Evolutionary conservation across 2,329 filamentous ascomycete genomes (phyloP), one percentile per base, ranked within the genome.

Genomic region (Botrytis squamosa): DNA sequence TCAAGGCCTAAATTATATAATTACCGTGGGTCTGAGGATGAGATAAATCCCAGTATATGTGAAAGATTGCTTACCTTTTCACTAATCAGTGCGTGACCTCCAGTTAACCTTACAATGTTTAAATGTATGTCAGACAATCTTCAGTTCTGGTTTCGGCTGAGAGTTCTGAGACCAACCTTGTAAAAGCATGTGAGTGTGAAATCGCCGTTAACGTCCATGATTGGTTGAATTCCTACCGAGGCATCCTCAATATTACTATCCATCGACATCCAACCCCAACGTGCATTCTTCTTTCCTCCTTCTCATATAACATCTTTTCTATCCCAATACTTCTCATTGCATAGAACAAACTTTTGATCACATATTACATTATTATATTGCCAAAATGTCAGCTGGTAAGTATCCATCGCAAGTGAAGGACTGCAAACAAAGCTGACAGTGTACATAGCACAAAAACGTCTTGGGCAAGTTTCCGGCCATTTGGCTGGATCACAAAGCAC

Each of bases 401-500:
- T 70, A 29, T 36, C n/a, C 46, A 59, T 62, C 38, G n/a, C 68
- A 57, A 65, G 33, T 18, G 36, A 33, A 38, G 63, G 62, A 64
- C 72, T 52, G 65, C 33, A 73, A 55, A 62, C 70, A 60, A 77
- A 57, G 75, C 78, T 80, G 74, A 80, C 74, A 67, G 38, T 57
- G 42, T 55, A 52, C 49, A 72, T 63, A 82, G 81, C 80, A 76
- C 77, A 80, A 68, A 76, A 78, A 67, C 78, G 81, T 64, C 80
- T 82, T 67, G 75, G 85, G 70, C 88, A 90, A 80, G 86, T 91
- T 79, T 89, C 88, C 75, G 86, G 85, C 85, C 89, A 91, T 85
- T 83, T 91, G 80, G 79, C 84, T 74, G 85, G 85, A 76, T 81
- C 82, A 40, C 81, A 83, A 74, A 79, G 76, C 66, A 75, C 57